phyloP scores from a whole-genome alignment of 164 flowering plant genomes.

The Piper longum region DNA sequence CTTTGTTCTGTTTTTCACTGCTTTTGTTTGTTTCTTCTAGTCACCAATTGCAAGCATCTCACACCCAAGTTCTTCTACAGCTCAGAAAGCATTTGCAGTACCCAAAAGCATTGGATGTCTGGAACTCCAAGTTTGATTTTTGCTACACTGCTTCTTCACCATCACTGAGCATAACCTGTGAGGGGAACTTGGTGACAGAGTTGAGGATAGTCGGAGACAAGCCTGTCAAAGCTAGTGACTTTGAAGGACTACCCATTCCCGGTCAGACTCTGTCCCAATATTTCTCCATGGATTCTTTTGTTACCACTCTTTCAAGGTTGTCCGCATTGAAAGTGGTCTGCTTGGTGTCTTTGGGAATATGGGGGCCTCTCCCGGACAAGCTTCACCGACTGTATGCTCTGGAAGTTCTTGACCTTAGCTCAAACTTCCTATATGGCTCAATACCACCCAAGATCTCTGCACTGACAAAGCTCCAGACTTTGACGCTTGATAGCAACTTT shows the following conservation, averaged over 20 bases:
- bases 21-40: constrained; percentile 22
- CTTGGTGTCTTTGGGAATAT: constrained; percentile 64
- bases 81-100: constrained; percentile 65
- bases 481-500: constrained; percentile 51
- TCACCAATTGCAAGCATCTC: constrained; percentile 57
- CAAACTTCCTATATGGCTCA: constrained; percentile 55
- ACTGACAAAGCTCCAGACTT: constrained; percentile 44
- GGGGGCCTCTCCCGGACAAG: constrained; percentile 71
- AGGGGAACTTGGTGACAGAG: constrained; percentile 41
- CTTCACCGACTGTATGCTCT: constrained; percentile 50
- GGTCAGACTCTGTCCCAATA: constrained; percentile 40
- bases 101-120: constrained; percentile 51
- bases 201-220: constrained; percentile 46
- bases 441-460: constrained; percentile 50
- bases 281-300: constrained; percentile 68
- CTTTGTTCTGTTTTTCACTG: constrained; percentile 18
- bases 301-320: constrained; percentile 51
- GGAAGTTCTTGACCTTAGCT: constrained; percentile 51
- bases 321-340: constrained; percentile 43
- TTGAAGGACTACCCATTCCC: constrained; percentile 39
- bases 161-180: constrained; percentile 40
- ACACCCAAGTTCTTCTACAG: constrained; percentile 58
- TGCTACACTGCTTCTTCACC: constrained; percentile 35
- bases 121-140: constrained; percentile 43
- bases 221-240: constrained; percentile 19